Conservation (phyloP, 78 protist genomes). For the slime mould (Dictyostelium discoideum) region DNA sequence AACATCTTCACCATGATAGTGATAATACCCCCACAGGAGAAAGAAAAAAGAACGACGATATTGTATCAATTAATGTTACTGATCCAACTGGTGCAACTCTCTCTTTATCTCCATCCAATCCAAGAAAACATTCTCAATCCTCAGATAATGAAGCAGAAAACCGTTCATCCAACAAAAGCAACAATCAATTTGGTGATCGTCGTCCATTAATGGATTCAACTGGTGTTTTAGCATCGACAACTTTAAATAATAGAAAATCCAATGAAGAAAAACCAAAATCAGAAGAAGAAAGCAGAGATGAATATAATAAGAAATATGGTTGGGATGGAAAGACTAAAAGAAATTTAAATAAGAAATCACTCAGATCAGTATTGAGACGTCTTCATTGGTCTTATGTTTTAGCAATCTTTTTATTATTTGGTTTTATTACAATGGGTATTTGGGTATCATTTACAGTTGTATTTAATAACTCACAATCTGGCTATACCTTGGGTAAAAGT, state of each 20-base stretch:
- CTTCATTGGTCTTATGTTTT: conserved; percentile 26
- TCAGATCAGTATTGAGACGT: conserved; percentile 2
- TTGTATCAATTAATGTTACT: neutral
- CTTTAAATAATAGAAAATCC: neutral
- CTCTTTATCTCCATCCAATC: neutral
- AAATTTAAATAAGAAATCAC: conserved; percentile 52
- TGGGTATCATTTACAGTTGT: conserved; percentile 16
- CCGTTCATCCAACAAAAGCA: neutral
- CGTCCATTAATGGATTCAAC: conserved; percentile 10
- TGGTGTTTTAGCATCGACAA: neutral
- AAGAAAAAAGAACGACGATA: neutral
- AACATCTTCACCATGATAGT: neutral
- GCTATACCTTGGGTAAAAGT: neutral
- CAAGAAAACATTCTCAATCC: neutral
- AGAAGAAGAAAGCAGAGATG: neutral
- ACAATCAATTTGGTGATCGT: neutral
- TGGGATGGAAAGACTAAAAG: conserved; percentile 72
- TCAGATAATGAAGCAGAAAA: neutral
- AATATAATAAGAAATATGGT: neutral
- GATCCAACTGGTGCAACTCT: neutral
- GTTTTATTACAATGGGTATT: conserved; percentile 60
- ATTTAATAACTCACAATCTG: neutral
- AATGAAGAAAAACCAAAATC: neutral
- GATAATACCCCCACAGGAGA: neutral
- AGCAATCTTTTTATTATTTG: conserved; percentile 52